Conservation (phyloP, 192 early-diverging fungal genomes). For the Geosiphon pyriformis region DNA sequence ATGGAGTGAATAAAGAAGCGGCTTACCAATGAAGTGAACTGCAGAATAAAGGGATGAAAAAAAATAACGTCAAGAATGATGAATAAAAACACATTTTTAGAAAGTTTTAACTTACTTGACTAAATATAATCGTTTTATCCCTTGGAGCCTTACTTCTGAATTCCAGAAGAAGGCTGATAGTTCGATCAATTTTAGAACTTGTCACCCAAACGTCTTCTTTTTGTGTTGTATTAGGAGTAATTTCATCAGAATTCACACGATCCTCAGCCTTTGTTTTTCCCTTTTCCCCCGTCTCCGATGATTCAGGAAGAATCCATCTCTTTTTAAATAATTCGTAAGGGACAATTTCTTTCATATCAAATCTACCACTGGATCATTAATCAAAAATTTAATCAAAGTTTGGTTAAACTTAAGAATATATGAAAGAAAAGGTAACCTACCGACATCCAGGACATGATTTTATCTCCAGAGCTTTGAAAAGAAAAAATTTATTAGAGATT, state of each 20-base stretch:
- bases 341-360: not conserved
- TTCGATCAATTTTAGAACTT: slow-evolving; percentile 27
- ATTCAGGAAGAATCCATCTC: not conserved
- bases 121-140: slow-evolving; percentile 57
- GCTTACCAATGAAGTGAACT: too few species aligned
- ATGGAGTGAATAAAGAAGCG: not conserved
- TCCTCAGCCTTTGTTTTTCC: not conserved
- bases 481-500: too few species aligned
- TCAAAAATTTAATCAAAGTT: too few species aligned
- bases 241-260: not conserved
- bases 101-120: too few species aligned
- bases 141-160: slow-evolving; percentile 38
- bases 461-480: slow-evolving; percentile 13
- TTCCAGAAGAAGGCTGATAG: slow-evolving; percentile 38
- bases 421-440: slow-evolving; percentile 8
- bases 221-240: not conserved
- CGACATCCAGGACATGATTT: slow-evolving; percentile 32
- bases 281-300: not conserved
- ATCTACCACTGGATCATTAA: too few species aligned
- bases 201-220: not conserved
- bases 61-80: too few species aligned
- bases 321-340: not conserved
- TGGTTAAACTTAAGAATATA: not conserved
- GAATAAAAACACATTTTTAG: too few species aligned
- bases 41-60: too few species aligned